Base-by-base conservation (phyloP, 2,329 filamentous ascomycete genomes). In the Triangularia setosa region DNA sequence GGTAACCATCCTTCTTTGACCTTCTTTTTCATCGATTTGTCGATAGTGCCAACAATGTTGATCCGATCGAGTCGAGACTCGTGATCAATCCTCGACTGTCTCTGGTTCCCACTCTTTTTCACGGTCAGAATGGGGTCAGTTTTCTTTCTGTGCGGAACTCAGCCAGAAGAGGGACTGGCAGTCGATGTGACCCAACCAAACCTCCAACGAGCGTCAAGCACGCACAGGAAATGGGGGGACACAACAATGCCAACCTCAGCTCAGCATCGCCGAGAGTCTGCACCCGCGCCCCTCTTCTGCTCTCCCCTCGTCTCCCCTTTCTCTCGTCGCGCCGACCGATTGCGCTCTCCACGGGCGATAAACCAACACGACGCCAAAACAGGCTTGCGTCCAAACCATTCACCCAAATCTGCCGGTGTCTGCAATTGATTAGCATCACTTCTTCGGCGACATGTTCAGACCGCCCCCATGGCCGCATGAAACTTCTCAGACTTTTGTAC, bases 181-280 rank as follows among this genome's bases (percentile, higher is more conserved):
- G 25, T 55, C 23, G 25, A 63, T 67, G 66, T 60, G 55, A 64
- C 60, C 60, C 65, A 63, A 64, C 60, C 25, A 24, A 55, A 55
- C 40, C 52, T 55, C 60, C 60, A 58, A 62, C 40, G 57, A 48
- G 60, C 54, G 25, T 55, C 24, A 54, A 55, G 30, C n/a, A 25
- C 25, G 30, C 44, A 57, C 52, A 23, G 18, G 18, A 33, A 62
- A n/a, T 35, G 52, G 21, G 48, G 24, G 52, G 52, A 24, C 21
- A 55, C 52, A 55, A 55, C 16, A 55, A 55, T 28, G 52, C 24
- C 52, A 55, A 48, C 40, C 40, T 48, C 40, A 48, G 40, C 18
- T 48, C 40, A 48, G n/a, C 40, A 48, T 48, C 40, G 52, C 52
- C 52, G 52, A 55, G 52, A 55, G 52, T 58, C 52, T 57, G 60